Base-by-base conservation (phyloP, 257 asterid species). In the Asclepias syriaca region DNA sequence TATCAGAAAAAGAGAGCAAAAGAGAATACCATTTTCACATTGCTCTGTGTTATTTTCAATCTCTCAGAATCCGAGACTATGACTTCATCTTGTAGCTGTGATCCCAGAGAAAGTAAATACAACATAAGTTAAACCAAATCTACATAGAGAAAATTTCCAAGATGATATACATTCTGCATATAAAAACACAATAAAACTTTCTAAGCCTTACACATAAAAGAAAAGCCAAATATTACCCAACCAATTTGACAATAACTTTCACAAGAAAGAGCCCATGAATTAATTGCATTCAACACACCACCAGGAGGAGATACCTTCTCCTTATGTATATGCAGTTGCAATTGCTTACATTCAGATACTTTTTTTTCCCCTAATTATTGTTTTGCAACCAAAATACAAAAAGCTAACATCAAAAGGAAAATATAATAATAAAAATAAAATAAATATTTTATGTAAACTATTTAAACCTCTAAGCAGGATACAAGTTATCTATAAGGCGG, bases 51-150 rank as follows among this genome's bases (percentile, higher is more conserved):
- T 86, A 82, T 84, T 74, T 68, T 83, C 77, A 95, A 83, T 83
- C 99, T 89, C 88, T 95, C 98, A 45, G 98, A 85, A 86, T 95
- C 99, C 8, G 97, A 88, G 63, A 84, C 73, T 66, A 92, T 86
- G 72, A 92, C 97, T 74, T 92, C 91, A 81, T 95, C 99, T 85
- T 95, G 98, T 79, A 95, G 89, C 99, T 95, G 85, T 27, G 61
- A 80, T 40, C 75, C 61, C 78, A 77, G 48, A 34, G 34, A 18
- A 69, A 71, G 71, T 69, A 60, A 67, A 37, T 63, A 75, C 77
- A 60, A 58, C 68, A 73, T 59, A 66, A 65, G 43, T 65, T 50
- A 40, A 32, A 19, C 77, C 70, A 72, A 72, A 74, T 46, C 63
- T 57, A 67, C 64, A 78, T 63, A 68, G 54, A 40, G 18, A 69